Conservation (phyloP, 768 basidiomycete species). For the Pleurotus giganteus region DNA sequence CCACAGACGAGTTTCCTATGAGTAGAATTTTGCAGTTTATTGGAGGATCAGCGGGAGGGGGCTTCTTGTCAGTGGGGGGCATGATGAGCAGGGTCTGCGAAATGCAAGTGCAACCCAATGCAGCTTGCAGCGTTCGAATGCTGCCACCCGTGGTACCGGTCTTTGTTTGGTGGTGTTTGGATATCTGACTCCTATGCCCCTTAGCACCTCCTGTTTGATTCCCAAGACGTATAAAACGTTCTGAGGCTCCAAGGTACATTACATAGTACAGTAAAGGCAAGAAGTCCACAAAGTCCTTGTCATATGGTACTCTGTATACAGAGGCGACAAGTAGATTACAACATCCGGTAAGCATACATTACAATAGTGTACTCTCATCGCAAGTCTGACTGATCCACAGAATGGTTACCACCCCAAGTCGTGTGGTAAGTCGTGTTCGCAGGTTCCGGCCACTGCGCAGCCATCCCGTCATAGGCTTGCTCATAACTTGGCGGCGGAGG, state of each 20-base stretch:
- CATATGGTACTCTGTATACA: too few relatives aligned
- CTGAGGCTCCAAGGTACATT: too few relatives aligned
- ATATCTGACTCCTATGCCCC: neutral
- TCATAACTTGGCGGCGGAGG: slow-evolving; percentile 2
- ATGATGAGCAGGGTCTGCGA: neutral
- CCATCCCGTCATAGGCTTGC: neutral
- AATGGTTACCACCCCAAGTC: neutral
- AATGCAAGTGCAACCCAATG: neutral
- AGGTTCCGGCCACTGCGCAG: neutral
- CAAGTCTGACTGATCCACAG: neutral
- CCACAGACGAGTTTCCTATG: slow-evolving; percentile 88
- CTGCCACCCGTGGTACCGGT: too few relatives aligned
- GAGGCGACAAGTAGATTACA: too few relatives aligned
- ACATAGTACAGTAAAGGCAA: too few relatives aligned
- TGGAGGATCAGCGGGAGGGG: slow-evolving; percentile 35
- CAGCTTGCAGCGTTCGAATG: too few relatives aligned
- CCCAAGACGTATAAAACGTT: too few relatives aligned
- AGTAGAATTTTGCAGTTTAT: slow-evolving; percentile 82
- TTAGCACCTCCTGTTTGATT: too few relatives aligned
- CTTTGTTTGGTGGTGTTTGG: too few relatives aligned
- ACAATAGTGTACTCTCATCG: neutral
- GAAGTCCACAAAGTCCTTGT: too few relatives aligned
- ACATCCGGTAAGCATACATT: too few relatives aligned
- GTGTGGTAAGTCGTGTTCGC: neutral
- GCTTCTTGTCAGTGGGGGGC: slow-evolving; percentile 21